Percentiles rank a stretch among this genome's conserved stretches.
Evolutionary conservation across 2,329 filamentous ascomycete species (phyloP).

Genomic region (Colletotrichum noveboracense): DNA sequence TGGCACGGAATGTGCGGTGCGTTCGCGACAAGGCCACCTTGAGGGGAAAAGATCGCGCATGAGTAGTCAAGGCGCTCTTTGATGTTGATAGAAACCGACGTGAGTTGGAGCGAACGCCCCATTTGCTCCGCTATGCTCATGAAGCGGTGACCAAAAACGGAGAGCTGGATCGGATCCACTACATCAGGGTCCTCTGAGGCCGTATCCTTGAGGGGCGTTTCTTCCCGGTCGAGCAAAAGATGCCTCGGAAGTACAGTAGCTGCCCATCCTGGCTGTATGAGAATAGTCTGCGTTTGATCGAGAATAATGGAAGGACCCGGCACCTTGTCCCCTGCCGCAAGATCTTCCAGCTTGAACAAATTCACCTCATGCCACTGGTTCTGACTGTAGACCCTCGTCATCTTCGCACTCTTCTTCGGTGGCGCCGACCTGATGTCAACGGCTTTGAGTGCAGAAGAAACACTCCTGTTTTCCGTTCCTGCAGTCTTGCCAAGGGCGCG

Average conservation of each 20-base stretch:
- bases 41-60: constrained; percentile 46
- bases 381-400: not conserved
- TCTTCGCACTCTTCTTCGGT: not conserved
- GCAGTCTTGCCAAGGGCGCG: not conserved
- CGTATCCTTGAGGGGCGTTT: not conserved
- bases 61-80: constrained; percentile 48
- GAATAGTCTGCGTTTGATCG: not conserved
- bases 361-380: not conserved
- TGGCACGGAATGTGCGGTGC: constrained; percentile 46
- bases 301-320: not conserved
- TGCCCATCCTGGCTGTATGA: not conserved
- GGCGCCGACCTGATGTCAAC: not conserved
- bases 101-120: constrained; percentile 61
- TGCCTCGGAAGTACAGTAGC: not conserved
- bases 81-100: constrained; percentile 56
- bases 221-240: not conserved
- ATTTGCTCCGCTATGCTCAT: constrained; percentile 66
- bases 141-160: constrained; percentile 61
- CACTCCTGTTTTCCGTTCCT: not conserved
- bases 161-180: constrained; percentile 55
- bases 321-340: not conserved
- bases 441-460: not conserved
- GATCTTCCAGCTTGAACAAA: not conserved
- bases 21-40: constrained; percentile 44
- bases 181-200: constrained; percentile 22